Evolutionary conservation across 2,329 filamentous ascomycete species (phyloP), one percentile per base, ranked within the genome.

Genomic region (Exophiala calicioides): DNA sequence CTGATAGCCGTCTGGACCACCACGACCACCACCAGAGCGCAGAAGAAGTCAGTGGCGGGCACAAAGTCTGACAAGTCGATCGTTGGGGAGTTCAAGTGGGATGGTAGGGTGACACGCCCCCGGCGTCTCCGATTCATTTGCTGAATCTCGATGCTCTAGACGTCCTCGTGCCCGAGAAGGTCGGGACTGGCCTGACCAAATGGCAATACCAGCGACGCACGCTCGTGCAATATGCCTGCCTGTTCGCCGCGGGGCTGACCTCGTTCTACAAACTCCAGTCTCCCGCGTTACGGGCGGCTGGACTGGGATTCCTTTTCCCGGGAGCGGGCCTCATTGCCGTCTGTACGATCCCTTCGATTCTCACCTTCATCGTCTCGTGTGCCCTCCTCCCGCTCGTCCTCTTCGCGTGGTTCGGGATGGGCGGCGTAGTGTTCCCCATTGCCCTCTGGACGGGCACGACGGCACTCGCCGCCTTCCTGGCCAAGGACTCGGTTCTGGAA

Each of bases 341-440:
- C 23, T 41, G 39, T 7, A 55, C 48, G 3, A 24, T 51, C 3
- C 52, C 48, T 9, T 47, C 52, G 18, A 24, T 52, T 12, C 18
- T 45, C 2, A 24, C 37, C 4, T 52, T 55, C 4, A 19, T 46
- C 6, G 19, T 55, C 15, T 44, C 52, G 9, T 36, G 21, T n/a
- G 47, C 44, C 10, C 19, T 55, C 30, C 44, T 55, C 27, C 52
- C 52, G 3, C 19, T 55, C 18, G 36, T 42, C 5, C 39, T 55
- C 31, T 55, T 55, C 29, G 44, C 41, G 3, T 55, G 52, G 52
- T 55, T 55, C 27, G 52, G 47, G 4, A 48, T 48, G 44, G 52
- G 52, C 9, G 52, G 52, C 6, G 18, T 55, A 15, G n/a, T 49
- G 3, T 52, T 52, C 13, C 52, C 52, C 3, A 45, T 55, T 38